Base-by-base conservation (phyloP, 441 rosid species). In the Jatropha podagrica region DNA sequence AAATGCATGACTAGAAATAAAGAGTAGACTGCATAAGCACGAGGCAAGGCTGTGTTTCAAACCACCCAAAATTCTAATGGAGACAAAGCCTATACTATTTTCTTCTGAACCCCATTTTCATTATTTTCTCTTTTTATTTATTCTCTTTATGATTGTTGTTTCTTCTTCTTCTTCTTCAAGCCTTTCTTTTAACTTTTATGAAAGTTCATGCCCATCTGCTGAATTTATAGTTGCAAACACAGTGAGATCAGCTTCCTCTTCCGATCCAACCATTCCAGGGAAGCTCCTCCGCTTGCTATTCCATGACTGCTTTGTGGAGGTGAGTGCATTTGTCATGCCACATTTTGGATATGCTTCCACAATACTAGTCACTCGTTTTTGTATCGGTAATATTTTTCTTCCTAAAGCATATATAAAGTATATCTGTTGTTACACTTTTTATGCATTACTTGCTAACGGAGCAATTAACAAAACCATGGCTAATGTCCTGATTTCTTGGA, bases 301-400 rank as follows among this genome's bases (percentile, higher is more conserved):
- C 81, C 97, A 91, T 18, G 95, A 94, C 78, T 91, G 97, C 85
- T 92, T 91, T 46, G 93, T 91, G 17, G 86, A 94, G 89, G 98
- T 94, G 54, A 65, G 89, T 62, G 23, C n/a, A 61, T 52, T 23
- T 65, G 80, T 86, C 84, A 13, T 69, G 41, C 58, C 8, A 44
- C 10, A 7, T 44, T 44, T 44, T 44, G 32, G 32, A 1, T 32
- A 32, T 32, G 32, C 32, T 2, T 32, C 32, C 32, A 32, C 32
- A 32, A 32, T 32, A 32, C 32, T 32, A 32, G 32, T 32, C 32
- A 32, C 32, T 32, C 32, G 32, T 32, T 32, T 32, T 32, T 32
- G 32, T 32, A 32, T 32, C 32, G 2, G 32, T 32, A 32, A 32
- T 2, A 32, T 32, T 32, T 32, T 32, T 32, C 2, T 32, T 32